Conservation (phyloP, 2,329 filamentous ascomycete genomes). For the Trichoderma semiorbis region DNA sequence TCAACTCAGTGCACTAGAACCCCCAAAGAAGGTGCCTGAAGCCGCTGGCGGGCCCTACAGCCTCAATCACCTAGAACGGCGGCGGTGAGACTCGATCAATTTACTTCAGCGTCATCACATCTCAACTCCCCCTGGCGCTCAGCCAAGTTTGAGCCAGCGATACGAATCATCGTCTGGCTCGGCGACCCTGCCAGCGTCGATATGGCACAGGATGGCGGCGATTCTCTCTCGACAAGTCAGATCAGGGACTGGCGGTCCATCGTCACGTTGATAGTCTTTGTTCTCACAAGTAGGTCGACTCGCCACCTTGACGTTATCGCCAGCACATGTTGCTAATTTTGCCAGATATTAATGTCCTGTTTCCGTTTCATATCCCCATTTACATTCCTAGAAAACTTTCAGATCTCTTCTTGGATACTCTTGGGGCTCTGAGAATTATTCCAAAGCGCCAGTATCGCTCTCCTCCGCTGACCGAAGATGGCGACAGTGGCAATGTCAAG, state of each 20-base stretch:
- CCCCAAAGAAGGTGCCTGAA: neutral
- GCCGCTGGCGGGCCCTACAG: neutral
- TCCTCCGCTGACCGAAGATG: slow-evolving; percentile 24
- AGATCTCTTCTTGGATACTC: slow-evolving; percentile 40
- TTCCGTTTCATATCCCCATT: slow-evolving; percentile 64
- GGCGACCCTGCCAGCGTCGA: neutral
- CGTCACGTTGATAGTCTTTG: slow-evolving; percentile 64
- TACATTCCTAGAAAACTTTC: slow-evolving; percentile 52
- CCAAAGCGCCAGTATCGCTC: slow-evolving; percentile 34
- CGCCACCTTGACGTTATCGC: neutral
- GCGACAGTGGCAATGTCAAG: slow-evolving; percentile 31
- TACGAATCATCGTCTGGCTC: neutral
- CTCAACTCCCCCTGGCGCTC: neutral
- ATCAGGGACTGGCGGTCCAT: slow-evolving; percentile 68
- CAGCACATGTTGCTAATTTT: neutral
- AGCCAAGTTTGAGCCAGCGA: neutral
- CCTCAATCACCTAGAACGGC: neutral
- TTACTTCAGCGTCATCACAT: neutral
- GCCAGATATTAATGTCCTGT: slow-evolving; percentile 64
- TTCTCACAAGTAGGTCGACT: slow-evolving; percentile 61
- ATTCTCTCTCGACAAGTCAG: slow-evolving; percentile 22
- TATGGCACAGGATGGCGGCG: neutral
- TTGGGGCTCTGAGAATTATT: slow-evolving; percentile 48
- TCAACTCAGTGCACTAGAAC: neutral
- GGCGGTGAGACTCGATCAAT: neutral